A percentile compares a stretch with the other conserved stretches of the same genome.
Evolutionary conservation across 2,329 filamentous ascomycete genomes (phyloP).

Genomic region (Botrytis byssoidea): DNA sequence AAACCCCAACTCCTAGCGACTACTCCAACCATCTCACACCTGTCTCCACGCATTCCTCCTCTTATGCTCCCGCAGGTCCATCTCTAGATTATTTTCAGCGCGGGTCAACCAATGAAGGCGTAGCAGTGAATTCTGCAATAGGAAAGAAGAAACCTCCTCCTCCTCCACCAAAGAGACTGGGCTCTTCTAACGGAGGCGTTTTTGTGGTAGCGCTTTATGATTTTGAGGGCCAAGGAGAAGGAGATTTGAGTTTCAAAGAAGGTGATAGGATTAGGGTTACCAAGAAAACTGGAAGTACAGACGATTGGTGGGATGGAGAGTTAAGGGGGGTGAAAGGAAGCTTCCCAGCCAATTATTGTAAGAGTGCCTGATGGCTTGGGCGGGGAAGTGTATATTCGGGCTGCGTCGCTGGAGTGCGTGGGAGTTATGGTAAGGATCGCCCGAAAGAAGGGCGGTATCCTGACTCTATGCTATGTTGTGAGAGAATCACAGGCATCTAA

Average conservation of each 20-base stretch:
- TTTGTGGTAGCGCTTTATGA: slow-evolving; percentile 68
- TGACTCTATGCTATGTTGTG: background rate
- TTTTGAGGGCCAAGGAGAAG: slow-evolving; percentile 66
- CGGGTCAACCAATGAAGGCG: slow-evolving; percentile 27
- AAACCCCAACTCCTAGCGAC: slow-evolving; percentile 25
- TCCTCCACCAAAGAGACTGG: slow-evolving; percentile 59
- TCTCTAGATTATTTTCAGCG: slow-evolving; percentile 38
- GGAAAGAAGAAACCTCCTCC: slow-evolving; percentile 74
- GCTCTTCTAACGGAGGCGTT: slow-evolving; percentile 45
- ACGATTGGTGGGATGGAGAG: slow-evolving; percentile 90
- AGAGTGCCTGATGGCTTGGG: slow-evolving; percentile 34
- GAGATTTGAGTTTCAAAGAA: slow-evolving; percentile 72
- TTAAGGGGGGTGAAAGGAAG: slow-evolving; percentile 64
- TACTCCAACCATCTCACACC: slow-evolving; percentile 34
- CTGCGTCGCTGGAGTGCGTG: background rate
- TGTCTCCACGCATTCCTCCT: slow-evolving; percentile 31
- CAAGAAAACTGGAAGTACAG: slow-evolving; percentile 74
- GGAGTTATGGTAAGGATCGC: background rate
- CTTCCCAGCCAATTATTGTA: slow-evolving; percentile 84
- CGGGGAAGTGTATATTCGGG: too few species aligned
- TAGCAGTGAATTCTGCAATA: slow-evolving; percentile 44
- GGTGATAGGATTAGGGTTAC: slow-evolving; percentile 75
- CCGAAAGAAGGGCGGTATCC: background rate
- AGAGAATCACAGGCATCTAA: background rate
- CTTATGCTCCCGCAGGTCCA: slow-evolving; percentile 35